Percentiles rank a stretch among this genome's conserved stretches.
Conservation (phyloP, 306 rosid genomes). For the Vigna nakashimae region DNA sequence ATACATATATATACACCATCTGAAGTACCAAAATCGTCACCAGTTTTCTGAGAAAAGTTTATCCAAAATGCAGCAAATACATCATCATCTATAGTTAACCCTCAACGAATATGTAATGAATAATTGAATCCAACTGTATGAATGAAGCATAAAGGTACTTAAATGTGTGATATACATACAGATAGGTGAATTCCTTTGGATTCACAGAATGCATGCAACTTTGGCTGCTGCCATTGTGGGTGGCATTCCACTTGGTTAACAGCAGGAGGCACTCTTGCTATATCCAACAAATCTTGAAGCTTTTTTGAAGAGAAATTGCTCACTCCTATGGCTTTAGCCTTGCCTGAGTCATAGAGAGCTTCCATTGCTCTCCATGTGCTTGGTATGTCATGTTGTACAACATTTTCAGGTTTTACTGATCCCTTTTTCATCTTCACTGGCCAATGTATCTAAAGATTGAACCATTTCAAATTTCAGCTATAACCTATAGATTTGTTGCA, state of each 20-base stretch:
- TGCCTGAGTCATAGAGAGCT: slow-evolving; percentile 16
- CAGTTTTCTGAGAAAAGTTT: neutral
- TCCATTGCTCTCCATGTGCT: slow-evolving; percentile 28
- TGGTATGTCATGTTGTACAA: slow-evolving; percentile 2
- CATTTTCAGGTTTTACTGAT: neutral
- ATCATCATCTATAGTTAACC: too few relatives aligned
- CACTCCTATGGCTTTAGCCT: slow-evolving; percentile 11
- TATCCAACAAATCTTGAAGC: slow-evolving; percentile 3
- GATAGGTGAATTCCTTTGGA: slow-evolving; percentile 37
- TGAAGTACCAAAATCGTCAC: too few relatives aligned
- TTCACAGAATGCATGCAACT: slow-evolving; percentile 34
- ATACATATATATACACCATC: too few relatives aligned
- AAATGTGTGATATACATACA: neutral
- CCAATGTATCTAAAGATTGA: neutral
- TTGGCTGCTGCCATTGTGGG: slow-evolving; percentile 22
- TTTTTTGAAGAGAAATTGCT: slow-evolving; percentile 23
- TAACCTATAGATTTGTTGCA: neutral
- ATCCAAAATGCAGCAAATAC: neutral
- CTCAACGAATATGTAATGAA: neutral
- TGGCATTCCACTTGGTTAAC: slow-evolving; percentile 4
- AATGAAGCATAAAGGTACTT: neutral
- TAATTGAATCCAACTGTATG: neutral
- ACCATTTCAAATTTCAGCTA: neutral
- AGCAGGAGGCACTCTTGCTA: slow-evolving; percentile 14
- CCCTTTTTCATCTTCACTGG: slow-evolving; percentile 2